These are phyloP conservation scores for Physcia stellaris DNA, from an alignment of 495 filamentous ascomycete species.

Conservation along the genomic window DNA sequence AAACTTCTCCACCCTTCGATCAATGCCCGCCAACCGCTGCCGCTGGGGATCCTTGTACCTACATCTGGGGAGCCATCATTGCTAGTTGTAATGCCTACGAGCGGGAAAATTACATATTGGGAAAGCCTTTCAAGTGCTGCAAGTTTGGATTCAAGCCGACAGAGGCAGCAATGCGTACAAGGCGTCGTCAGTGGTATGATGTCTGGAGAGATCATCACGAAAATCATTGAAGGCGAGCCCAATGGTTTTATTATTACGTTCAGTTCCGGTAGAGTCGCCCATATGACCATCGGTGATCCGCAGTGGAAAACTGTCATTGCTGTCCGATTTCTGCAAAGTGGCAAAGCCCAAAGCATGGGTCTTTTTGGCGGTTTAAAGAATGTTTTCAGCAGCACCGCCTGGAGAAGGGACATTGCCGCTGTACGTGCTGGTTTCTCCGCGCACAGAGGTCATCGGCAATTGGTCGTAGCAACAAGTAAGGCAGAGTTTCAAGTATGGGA, in stretches of 20 bases:
- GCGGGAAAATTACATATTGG: conserved; percentile 84
- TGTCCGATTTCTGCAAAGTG: conserved; percentile 56
- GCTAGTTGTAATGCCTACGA: conserved; percentile 67
- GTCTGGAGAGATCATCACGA: conserved; percentile 61
- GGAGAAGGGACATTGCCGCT: conserved; percentile 63
- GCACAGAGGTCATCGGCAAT: conserved; percentile 70
- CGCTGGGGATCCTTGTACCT: conserved; percentile 68
- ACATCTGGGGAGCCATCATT: conserved; percentile 68
- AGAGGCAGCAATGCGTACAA: conserved; percentile 66
- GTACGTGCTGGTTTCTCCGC: conserved; percentile 53
- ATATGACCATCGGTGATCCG: conserved; percentile 67
- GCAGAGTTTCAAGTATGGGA: conserved; percentile 75
- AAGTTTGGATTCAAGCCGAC: conserved; percentile 57
- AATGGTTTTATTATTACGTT: conserved; percentile 75
- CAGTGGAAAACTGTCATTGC: conserved; percentile 74
- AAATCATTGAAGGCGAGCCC: conserved; percentile 69
- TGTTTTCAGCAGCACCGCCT: conserved; percentile 48
- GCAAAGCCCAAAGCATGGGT: conserved; percentile 33
- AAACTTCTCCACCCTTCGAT: conserved; percentile 60
- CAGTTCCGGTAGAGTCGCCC: conserved; percentile 72
- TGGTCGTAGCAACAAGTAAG: conserved; percentile 60
- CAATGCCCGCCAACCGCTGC: conserved; percentile 48
- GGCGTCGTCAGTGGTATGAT: conserved; percentile 55
- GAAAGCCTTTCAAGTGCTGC: conserved; percentile 79
- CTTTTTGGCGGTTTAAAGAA: conserved; percentile 67